Evolutionary conservation across 2,329 filamentous ascomycete genomes (phyloP).

Genomic region (Colletotrichum tanaceti): DNA sequence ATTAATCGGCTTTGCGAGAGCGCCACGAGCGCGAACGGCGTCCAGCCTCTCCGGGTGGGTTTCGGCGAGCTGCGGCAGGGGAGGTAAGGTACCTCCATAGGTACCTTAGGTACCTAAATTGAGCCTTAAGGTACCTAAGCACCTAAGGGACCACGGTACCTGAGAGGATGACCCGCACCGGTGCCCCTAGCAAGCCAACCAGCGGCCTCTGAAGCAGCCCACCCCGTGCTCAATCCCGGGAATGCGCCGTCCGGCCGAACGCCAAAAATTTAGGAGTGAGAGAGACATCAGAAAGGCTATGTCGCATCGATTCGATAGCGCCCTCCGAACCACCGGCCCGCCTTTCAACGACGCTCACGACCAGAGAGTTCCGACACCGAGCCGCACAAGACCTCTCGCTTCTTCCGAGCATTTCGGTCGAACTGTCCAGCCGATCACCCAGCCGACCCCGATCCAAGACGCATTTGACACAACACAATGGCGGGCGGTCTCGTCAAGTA

Average conservation of each 20-base stretch:
- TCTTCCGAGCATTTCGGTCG: conserved; percentile 22
- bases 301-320: conserved; percentile 1
- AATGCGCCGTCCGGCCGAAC: conserved; percentile 16
- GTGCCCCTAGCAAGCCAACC: conserved; percentile 22
- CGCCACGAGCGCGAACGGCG: conserved; percentile 32
- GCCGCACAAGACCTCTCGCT: conserved; percentile 21
- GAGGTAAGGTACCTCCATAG: conserved; percentile 15
- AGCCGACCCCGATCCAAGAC: conserved; percentile 9
- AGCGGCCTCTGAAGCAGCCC: conserved; percentile 5
- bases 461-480: conserved; percentile 64
- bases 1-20: conserved; percentile 26
- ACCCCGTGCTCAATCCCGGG: conserved; percentile 17
- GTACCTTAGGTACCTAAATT: no score
- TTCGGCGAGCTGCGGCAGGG: conserved; percentile 32
- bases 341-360: neutral
- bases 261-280: conserved; percentile 37
- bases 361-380: conserved; percentile 37
- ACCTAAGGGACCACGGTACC: neutral
- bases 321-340: conserved; percentile 42
- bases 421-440: conserved; percentile 5
- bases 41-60: conserved; percentile 39
- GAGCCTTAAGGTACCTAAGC: no score
- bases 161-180: conserved; percentile 13
- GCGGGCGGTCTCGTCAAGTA: conserved; percentile 89
- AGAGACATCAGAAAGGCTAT: conserved; percentile 7